A percentile compares a stretch with the other conserved stretches of the same genome.
phyloP scores from a whole-genome alignment of 225 moss, liverwort and hornwort species.

The Pseudoscleropodium purum region DNA sequence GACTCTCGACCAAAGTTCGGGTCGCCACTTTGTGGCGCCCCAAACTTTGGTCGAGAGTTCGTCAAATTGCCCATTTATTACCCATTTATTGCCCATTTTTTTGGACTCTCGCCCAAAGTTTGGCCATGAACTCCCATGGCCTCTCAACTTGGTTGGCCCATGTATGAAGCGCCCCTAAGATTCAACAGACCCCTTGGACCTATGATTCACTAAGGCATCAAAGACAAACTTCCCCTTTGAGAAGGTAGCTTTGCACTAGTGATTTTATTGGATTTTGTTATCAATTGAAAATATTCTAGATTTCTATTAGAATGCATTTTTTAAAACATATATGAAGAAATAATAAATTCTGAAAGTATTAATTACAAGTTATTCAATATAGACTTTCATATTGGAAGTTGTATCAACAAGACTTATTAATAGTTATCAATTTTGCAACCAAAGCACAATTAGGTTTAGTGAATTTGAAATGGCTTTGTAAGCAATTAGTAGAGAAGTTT shows the following conservation, averaged over 20 bases:
- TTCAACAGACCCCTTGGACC: fast-evolving
- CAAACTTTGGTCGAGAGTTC: no score
- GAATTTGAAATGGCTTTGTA: neutral
- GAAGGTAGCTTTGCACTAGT: neutral
- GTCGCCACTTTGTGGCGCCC: no score
- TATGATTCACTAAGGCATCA: neutral
- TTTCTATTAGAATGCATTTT: neutral
- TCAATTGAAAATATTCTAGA: neutral
- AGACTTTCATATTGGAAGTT: neutral
- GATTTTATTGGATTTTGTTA: neutral
- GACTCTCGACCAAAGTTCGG: no score
- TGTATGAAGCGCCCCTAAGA: no score
- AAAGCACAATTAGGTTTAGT: neutral
- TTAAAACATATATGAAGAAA: neutral
- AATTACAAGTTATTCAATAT: neutral
- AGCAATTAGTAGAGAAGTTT: neutral
- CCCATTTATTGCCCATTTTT: no score
- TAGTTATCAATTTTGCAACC: neutral
- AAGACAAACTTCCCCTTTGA: neutral
- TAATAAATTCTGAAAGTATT: neutral
- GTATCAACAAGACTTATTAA: neutral
- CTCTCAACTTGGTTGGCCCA: no score
- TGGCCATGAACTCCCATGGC: no score
- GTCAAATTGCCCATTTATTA: no score
- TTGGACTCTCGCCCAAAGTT: no score